Conservation (phyloP, 2,329 filamentous ascomycete species). For the Coniochaeta sp. region DNA sequence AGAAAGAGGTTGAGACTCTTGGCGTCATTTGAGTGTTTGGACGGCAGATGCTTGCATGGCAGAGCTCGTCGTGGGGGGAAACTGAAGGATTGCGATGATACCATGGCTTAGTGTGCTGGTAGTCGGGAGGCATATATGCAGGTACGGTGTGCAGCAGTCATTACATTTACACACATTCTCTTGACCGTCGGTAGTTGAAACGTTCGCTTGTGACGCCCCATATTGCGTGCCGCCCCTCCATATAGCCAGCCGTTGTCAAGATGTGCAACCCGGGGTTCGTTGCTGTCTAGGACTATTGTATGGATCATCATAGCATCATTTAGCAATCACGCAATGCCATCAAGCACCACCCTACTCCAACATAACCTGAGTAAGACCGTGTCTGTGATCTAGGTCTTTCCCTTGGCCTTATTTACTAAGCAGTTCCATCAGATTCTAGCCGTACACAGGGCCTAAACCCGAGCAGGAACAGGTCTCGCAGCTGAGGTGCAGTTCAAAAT, state of each 20-base stretch:
- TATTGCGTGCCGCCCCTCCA: not conserved
- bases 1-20: not conserved
- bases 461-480: too few species aligned
- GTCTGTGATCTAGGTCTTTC: too few species aligned
- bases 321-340: too few species aligned
- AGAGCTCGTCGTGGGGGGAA: not conserved
- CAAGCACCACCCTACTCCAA: too few species aligned
- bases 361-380: too few species aligned
- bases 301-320: too few species aligned
- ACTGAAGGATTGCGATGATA: not conserved
- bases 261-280: not conserved
- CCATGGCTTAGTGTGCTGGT: not conserved
- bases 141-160: not conserved
- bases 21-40: not conserved
- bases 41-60: not conserved
- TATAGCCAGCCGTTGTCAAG: not conserved
- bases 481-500: too few species aligned
- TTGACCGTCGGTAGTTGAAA: not conserved
- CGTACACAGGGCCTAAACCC: too few species aligned
- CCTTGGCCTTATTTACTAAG: too few species aligned
- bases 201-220: not conserved
- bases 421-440: too few species aligned
- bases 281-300: too few species aligned
- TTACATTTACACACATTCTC: not conserved
- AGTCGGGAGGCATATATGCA: not conserved